Evolutionary conservation across 441 rosid species (phyloP).

Genomic region (Erodium chrysanthum): DNA sequence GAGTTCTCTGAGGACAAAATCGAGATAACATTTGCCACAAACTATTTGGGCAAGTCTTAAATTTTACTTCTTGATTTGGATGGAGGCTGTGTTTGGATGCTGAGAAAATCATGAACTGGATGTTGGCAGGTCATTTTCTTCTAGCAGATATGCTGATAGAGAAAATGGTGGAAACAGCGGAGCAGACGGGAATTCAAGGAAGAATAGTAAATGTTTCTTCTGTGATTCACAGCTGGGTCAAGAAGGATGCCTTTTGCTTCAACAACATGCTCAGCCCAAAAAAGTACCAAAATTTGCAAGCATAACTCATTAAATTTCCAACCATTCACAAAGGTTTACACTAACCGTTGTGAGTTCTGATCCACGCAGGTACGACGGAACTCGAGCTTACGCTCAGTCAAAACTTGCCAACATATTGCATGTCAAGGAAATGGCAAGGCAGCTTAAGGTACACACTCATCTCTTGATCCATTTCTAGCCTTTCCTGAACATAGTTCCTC

Average conservation of each 20-base stretch:
- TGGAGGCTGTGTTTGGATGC: background rate
- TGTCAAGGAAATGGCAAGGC: constrained; percentile 61
- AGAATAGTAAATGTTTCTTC: constrained; percentile 80
- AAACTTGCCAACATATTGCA: constrained; percentile 74
- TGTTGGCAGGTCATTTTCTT: constrained; percentile 67
- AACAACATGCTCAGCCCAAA: constrained; percentile 49
- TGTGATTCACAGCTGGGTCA: constrained; percentile 76
- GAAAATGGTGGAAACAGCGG: constrained; percentile 72
- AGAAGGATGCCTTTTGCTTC: constrained; percentile 51
- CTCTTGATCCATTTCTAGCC: background rate
- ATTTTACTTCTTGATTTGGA: background rate
- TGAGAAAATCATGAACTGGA: background rate
- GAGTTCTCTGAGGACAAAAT: constrained; percentile 88
- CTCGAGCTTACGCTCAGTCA: constrained; percentile 76
- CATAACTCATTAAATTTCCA: background rate
- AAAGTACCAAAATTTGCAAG: constrained; percentile 36
- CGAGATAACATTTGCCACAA: constrained; percentile 87
- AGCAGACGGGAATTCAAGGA: constrained; percentile 55
- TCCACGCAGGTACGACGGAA: constrained; percentile 56
- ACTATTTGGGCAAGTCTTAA: constrained; percentile 56
- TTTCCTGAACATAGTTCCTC: too few species aligned
- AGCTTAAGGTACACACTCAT: constrained; percentile 45
- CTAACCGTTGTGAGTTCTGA: background rate
- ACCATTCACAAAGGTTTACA: background rate
- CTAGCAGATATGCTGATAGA: constrained; percentile 67